Percentiles rank a stretch among this genome's conserved stretches.
Conservation (phyloP, 139 green algal genomes). For the Chlamydomonas sphaeroides region DNA sequence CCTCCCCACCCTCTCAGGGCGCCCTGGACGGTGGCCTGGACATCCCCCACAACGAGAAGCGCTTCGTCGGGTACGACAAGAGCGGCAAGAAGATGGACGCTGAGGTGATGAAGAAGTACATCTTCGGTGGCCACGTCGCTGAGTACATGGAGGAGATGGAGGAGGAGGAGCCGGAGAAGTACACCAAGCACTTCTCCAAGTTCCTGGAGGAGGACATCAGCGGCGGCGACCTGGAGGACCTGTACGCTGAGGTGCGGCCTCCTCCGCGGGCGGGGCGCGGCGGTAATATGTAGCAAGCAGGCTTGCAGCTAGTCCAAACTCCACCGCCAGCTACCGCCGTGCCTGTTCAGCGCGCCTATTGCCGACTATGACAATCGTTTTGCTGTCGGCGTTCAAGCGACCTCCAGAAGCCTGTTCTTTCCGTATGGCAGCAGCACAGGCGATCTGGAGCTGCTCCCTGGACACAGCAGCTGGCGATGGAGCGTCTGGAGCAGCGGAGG, state of each 20-base stretch:
- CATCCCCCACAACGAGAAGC: constrained; percentile 99
- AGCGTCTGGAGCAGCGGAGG: too few relatives aligned
- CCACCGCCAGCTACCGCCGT: too few relatives aligned
- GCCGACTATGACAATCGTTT: too few relatives aligned
- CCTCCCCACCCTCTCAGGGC: constrained; percentile 81
- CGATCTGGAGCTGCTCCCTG: too few relatives aligned
- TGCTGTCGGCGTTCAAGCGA: too few relatives aligned
- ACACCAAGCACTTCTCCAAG: constrained; percentile 88
- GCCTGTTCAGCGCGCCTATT: too few relatives aligned
- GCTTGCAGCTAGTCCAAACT: too few relatives aligned
- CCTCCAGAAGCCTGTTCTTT: too few relatives aligned
- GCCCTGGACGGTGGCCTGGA: constrained; percentile 96
- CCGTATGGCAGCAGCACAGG: too few relatives aligned
- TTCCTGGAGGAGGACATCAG: constrained; percentile 90
- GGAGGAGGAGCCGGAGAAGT: constrained; percentile 98
- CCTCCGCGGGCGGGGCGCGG: not conserved
- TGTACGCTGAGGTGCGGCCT: constrained; percentile 79
- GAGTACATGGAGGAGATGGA: constrained; percentile 98
- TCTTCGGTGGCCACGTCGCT: constrained; percentile 93
- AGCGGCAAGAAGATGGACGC: constrained; percentile 93
- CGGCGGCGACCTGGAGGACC: constrained; percentile 90
- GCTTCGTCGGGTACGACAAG: constrained; percentile 93
- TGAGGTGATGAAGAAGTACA: constrained; percentile 93
- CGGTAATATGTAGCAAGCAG: too few relatives aligned
- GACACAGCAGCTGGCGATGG: too few relatives aligned